These are phyloP conservation scores for Clarkia xantiana DNA, from an alignment of 345 rosid genomes.

Conservation along the genomic window DNA sequence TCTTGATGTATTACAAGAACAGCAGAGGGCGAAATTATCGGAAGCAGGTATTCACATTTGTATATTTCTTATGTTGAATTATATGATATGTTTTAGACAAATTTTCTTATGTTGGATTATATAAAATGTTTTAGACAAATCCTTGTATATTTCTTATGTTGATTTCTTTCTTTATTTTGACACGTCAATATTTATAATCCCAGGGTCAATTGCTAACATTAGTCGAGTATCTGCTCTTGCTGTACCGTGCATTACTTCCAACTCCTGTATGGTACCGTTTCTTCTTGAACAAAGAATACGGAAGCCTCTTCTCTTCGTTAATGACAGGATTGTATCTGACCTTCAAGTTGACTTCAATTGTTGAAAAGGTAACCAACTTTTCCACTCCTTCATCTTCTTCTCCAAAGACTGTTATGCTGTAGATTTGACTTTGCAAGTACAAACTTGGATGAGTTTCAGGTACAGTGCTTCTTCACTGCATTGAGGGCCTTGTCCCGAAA, in stretches of 20 bases:
- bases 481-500: slow-evolving; percentile 30
- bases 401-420: not conserved
- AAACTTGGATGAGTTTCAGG: slow-evolving; percentile 12
- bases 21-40: slow-evolving; percentile 35
- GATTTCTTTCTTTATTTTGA: slow-evolving; percentile 8
- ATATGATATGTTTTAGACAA: not conserved
- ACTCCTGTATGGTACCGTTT: slow-evolving; percentile 88
- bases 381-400: slow-evolving; percentile 2
- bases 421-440: not conserved
- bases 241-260: slow-evolving; percentile 71
- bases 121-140: not conserved
- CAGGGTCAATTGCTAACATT: slow-evolving; percentile 78
- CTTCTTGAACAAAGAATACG: slow-evolving; percentile 75
- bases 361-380: slow-evolving; percentile 41
- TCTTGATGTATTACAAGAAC: slow-evolving; percentile 45
- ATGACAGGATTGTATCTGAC: slow-evolving; percentile 74
- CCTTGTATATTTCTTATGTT: slow-evolving; percentile 4
- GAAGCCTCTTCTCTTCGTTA: slow-evolving; percentile 75
- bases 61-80: no score
- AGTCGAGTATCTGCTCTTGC: slow-evolving; percentile 50
- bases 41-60: slow-evolving; percentile 24
- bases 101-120: not conserved
- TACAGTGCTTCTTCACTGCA: slow-evolving; percentile 38
- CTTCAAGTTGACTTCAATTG: slow-evolving; percentile 67
- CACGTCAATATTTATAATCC: no score